Evolutionary conservation across 1,284 basidiomycete species (phyloP), one percentile per base, ranked within the genome.

Genomic region (Austroboletus niveus): DNA sequence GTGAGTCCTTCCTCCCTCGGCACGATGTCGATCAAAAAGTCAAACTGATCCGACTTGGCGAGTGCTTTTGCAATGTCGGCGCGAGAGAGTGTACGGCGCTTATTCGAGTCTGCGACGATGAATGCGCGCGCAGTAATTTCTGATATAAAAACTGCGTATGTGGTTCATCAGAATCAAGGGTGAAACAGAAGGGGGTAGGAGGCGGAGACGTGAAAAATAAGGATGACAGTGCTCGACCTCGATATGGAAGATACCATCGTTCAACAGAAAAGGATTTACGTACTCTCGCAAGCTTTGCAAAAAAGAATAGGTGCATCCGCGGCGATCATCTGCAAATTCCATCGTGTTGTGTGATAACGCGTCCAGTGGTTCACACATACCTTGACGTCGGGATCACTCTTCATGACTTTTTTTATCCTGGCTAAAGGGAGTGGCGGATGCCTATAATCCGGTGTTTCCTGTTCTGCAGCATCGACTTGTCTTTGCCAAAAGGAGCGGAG

Each of bases 351-450:
- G 30, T n/a, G 22, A 15, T 12, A 39, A 45, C 35, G 9, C 7
- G 32, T 38, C 15, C 36, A 17, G 36, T 17, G 15, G 36, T 34
- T 14, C 36, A 38, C n/a, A 35, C 43, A 36, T 65, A 93, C 92
- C 78, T 93, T 94, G 57, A 97, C 92, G 61, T 96, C 93, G 22
- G 93, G 93, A 75, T 97, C 94, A 69, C 88, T 94, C 79, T 97
- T 97, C 92, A 97, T 97, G 57, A 97, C 94, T 70, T 97, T 96
- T 77, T 97, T 97, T 62, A 97, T 96, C 65, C 94, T 78, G 14
- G 94, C 94, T 32, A 97, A 74, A 7, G 92, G 91, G n/a, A 94
- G 74, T 7, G 88, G 85, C 0, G 91, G 91, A 63, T 92, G 90
- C 53, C 89, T 78, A 61, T 90, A 92, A 69, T 93, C 90, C 34